Percentiles rank a stretch among this genome's conserved stretches.
Conservation (phyloP, 208 protist genomes). For the Leishmania arabica region DNA sequence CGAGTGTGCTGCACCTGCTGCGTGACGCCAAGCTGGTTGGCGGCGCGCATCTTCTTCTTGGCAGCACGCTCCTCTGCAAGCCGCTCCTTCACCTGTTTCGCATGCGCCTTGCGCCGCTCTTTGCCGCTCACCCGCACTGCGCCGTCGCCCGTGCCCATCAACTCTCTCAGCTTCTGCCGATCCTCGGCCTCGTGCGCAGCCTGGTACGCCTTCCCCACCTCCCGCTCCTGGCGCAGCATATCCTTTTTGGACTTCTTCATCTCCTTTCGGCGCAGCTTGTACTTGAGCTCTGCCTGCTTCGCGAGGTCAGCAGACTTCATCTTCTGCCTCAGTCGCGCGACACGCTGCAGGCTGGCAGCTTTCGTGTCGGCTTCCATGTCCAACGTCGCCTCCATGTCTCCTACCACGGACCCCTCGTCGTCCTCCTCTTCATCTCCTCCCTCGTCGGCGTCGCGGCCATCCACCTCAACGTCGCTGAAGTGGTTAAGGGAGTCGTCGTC, state of each 20-base stretch:
- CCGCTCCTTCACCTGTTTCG: constrained; percentile 65
- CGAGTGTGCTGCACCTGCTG: constrained; percentile 41
- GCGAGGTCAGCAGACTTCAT: constrained; percentile 66
- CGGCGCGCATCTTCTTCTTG: constrained; percentile 74
- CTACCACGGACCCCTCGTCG: constrained; percentile 28
- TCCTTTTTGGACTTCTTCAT: constrained; percentile 89
- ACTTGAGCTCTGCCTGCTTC: constrained; percentile 79
- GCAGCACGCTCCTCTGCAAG: constrained; percentile 66
- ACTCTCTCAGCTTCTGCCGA: constrained; percentile 52
- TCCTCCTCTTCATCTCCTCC: constrained; percentile 14
- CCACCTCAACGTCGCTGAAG: constrained; percentile 79
- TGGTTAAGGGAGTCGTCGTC: constrained; percentile 85
- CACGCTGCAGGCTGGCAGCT: constrained; percentile 71
- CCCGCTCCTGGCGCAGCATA: constrained; percentile 62
- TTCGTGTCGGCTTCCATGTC: constrained; percentile 84
- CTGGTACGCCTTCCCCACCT: constrained; percentile 48
- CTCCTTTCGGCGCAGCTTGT: constrained; percentile 85
- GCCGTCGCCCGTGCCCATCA: constrained; percentile 63
- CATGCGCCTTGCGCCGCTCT: constrained; percentile 78
- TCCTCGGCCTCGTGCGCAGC: constrained; percentile 48
- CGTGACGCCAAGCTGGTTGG: constrained; percentile 60
- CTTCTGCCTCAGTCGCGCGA: constrained; percentile 60
- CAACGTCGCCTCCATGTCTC: constrained; percentile 80
- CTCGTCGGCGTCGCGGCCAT: constrained; percentile 34
- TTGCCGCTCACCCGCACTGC: constrained; percentile 56